Percentiles rank a stretch among this genome's conserved stretches.
phyloP scores from a whole-genome alignment of 768 basidiomycete genomes.

The Pleurotus citrinopileatus region DNA sequence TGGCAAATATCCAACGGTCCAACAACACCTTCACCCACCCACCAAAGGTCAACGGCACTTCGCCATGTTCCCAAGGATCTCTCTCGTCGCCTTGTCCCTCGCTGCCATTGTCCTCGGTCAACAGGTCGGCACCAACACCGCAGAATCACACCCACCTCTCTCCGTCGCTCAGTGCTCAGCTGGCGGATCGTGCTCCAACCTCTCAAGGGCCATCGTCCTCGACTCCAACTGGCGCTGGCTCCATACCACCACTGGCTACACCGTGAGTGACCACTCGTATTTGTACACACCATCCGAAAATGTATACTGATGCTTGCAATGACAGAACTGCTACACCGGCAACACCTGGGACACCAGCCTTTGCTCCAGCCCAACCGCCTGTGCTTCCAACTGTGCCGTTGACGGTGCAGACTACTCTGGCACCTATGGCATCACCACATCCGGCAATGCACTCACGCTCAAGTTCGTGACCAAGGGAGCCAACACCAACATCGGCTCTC shows the following conservation, averaged over 20 bases:
- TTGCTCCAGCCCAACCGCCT: constrained; percentile 42
- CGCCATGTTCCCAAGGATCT: constrained; percentile 21
- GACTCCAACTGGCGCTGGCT: constrained; percentile 46
- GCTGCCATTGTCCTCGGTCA: constrained; percentile 32
- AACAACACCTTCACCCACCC: background rate
- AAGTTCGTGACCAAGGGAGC: constrained; percentile 49
- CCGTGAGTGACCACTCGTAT: background rate
- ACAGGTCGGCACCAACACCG: constrained; percentile 37
- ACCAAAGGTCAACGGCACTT: background rate
- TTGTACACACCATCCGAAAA: background rate
- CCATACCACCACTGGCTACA: constrained; percentile 23
- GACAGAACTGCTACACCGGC: constrained; percentile 50
- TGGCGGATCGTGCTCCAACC: constrained; percentile 22
- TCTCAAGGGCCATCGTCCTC: constrained; percentile 29
- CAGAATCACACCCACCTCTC: constrained; percentile 42
- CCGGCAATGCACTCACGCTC: constrained; percentile 42
- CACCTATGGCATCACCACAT: constrained; percentile 51
- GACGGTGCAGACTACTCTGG: constrained; percentile 46
- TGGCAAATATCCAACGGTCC: background rate
- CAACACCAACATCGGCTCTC: constrained; percentile 9
- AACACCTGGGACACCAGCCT: constrained; percentile 49
- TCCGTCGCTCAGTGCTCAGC: constrained; percentile 34
- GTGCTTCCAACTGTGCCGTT: constrained; percentile 41
- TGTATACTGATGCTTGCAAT: no score
- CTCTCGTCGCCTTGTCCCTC: constrained; percentile 25